phyloP scores from a whole-genome alignment of 768 basidiomycete species.

The Naganishia vishniacii region DNA sequence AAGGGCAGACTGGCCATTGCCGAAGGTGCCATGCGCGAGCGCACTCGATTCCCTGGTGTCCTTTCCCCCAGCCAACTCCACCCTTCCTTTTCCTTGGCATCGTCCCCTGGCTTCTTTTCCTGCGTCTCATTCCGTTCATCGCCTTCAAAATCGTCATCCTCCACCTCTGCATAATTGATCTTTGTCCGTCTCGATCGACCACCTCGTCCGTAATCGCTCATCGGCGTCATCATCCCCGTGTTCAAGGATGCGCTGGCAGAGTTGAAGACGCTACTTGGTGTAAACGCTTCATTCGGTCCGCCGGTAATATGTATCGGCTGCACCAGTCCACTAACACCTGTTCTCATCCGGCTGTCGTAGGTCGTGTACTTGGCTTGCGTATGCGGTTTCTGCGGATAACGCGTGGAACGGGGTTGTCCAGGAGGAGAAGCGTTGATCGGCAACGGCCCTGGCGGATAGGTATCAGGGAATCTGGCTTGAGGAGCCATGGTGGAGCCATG shows the following conservation, averaged over 20 bases:
- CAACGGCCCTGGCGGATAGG: neutral
- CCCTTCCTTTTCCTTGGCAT: conserved; percentile 53
- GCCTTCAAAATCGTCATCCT: conserved; percentile 63
- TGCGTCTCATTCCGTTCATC: conserved; percentile 52
- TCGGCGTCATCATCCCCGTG: conserved; percentile 8
- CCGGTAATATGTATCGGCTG: conserved; percentile 66
- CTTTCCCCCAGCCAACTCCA: conserved; percentile 85
- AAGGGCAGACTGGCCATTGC: neutral
- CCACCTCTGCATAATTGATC: conserved; percentile 52
- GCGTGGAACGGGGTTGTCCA: conserved; percentile 35
- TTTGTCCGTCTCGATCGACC: conserved; percentile 15
- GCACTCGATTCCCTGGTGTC: conserved; percentile 64
- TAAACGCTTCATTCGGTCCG: conserved; percentile 38
- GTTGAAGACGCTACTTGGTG: neutral
- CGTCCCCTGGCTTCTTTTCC: conserved; percentile 51
- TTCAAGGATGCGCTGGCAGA: neutral
- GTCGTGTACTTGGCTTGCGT: conserved; percentile 71
- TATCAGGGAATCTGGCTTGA: conserved; percentile 21
- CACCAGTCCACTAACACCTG: conserved; percentile 80
- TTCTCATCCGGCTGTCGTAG: conserved; percentile 82
- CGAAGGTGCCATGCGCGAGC: conserved; percentile 38
- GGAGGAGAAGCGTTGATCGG: conserved; percentile 25
- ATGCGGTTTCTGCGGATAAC: conserved; percentile 36
- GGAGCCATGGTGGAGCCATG: neutral
- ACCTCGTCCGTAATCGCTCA: conserved; percentile 15